Base-by-base conservation (phyloP, 768 basidiomycete genomes). In the Collybiopsis confluens region DNA sequence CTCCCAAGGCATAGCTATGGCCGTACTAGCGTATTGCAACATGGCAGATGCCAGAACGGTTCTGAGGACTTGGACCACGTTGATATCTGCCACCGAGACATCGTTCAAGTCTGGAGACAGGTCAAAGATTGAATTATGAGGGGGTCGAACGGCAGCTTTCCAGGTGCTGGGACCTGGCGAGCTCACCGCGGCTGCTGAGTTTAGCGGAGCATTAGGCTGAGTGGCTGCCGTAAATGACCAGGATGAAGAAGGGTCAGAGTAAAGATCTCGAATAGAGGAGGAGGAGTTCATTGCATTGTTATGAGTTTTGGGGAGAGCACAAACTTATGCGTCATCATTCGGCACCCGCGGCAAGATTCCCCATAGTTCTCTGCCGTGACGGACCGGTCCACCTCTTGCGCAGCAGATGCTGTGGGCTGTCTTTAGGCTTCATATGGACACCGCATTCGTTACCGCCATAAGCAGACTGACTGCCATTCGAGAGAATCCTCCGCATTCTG, bases 1-100 rank as follows among this genome's bases (percentile, higher is more conserved):
- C 65, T 98, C 95, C 83, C 93, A 91, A 7, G 96, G 96, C 86
- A 93, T 94, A 2, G 89, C 92, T 54, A 98, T 79, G 2, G 90
- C 95, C 16, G 86, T 88, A 54, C 87, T 90, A 11, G 89, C 79
- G 67, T 95, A 98, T 59, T 91, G 85, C 46, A 93, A 68, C 21
- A 92, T 65, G 2, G 83, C 86, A 2, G 86, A 83, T 3, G 87
- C 85, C 3, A 85, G 70, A 21, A 90, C 58, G 13, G 83, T 79
- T 58, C 82, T 85, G 56, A 88, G 65, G n/a, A 90, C 63, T 26
- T 83, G 67, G 7, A 77, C 63, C 23, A 79, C 63, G 66, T 89
- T 79, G 15, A 85, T 66, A n/a, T 77, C 77, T n/a, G n/a, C n/a
- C n/a, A n/a, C n/a, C 42, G 77, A 77, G 13, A 78, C 70, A 51